Base-by-base conservation (phyloP, 202 grass and related monocot genomes). In the Musa balbisiana region DNA sequence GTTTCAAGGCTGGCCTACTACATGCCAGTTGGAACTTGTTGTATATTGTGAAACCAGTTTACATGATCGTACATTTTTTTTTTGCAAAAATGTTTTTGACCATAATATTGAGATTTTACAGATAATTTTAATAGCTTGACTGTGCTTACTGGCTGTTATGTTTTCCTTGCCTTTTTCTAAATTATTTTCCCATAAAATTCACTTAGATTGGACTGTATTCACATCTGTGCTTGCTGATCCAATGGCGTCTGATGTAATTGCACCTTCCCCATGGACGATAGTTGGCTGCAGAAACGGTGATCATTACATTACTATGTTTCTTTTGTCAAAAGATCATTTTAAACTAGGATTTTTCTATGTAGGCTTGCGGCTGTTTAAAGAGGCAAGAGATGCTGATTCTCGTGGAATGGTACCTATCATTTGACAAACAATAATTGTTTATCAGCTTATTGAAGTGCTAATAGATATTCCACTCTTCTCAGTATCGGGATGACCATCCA, bases 331-430 rank as follows among this genome's bases (percentile, higher is more conserved):
- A 26, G 55, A 23, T 74, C 15, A 53, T 27, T 24, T 69, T 63
- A 66, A 21, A 24, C 33, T 1, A 2, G 22, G 55, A 78, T 75
- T 78, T 49, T 70, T 90, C 8, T 59, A 71, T 85, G 16, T 78
- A 99, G 95, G 95, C 29, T 83, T 99, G 85, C 86, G 91, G 64
- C 80, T 99, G 82, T 99, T 99, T 90, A 99, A 90, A n/a, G 91
- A 99, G 89, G 91, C 87, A 55, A 99, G 91, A 25, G 91, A 95
- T 73, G 89, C 87, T 80, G 87, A 89, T 76, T 89, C 73, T 83
- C 82, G 23, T 79, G 79, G 81, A 68, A 99, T 87, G 88, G 95
- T 99, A 90, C 60, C 65, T 83, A 23, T 65, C 49, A 43, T 79
- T 10, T 81, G 49, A 4, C 83, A 53, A 49, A 9, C 62, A 56